A percentile compares a stretch with the other conserved stretches of the same genome.
Evolutionary conservation across 345 rosid genomes (phyloP).

Genomic region (Salix koriyanagi): DNA sequence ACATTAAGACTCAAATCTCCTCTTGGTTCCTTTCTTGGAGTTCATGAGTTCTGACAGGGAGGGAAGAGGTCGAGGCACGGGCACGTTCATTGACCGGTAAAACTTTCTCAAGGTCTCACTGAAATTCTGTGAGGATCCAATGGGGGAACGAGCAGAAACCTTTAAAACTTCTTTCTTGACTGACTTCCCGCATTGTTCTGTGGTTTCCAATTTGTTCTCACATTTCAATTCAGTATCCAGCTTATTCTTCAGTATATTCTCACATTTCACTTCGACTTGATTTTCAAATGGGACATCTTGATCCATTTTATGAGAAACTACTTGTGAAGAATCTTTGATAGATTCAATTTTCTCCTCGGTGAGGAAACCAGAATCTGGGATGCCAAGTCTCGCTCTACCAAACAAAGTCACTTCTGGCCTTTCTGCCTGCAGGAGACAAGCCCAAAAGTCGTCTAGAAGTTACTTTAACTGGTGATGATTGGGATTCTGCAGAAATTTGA

Average conservation of each 20-base stretch:
- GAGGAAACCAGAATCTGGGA: constrained; percentile 28
- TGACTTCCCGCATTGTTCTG: constrained; percentile 6
- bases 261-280: constrained; percentile 6
- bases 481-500: constrained; percentile 23
- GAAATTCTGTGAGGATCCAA: constrained; percentile 42
- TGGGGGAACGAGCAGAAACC: constrained; percentile 11
- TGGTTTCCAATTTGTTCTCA: constrained; percentile 4
- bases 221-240: not conserved
- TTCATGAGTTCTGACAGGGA: constrained; percentile 60
- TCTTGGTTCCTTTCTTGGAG: constrained; percentile 47
- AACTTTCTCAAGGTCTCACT: constrained; percentile 47
- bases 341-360: constrained; percentile 13
- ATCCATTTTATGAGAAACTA: constrained; percentile 12
- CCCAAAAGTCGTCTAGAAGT: constrained; percentile 20
- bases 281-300: constrained; percentile 12
- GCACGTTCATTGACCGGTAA: constrained; percentile 68
- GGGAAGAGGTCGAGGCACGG: constrained; percentile 79
- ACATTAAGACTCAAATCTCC: constrained; percentile 11
- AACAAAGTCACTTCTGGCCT: constrained; percentile 53
- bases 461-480: constrained; percentile 22
- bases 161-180: constrained; percentile 11
- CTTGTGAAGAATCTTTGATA: constrained; percentile 21
- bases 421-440: constrained; percentile 45
- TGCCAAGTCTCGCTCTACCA: constrained; percentile 62
- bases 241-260: constrained; percentile 1